A percentile compares a stretch with the other conserved stretches of the same genome.
Evolutionary conservation across 2,329 filamentous ascomycete genomes (phyloP).

Genomic region (Fonsecaea erecta): DNA sequence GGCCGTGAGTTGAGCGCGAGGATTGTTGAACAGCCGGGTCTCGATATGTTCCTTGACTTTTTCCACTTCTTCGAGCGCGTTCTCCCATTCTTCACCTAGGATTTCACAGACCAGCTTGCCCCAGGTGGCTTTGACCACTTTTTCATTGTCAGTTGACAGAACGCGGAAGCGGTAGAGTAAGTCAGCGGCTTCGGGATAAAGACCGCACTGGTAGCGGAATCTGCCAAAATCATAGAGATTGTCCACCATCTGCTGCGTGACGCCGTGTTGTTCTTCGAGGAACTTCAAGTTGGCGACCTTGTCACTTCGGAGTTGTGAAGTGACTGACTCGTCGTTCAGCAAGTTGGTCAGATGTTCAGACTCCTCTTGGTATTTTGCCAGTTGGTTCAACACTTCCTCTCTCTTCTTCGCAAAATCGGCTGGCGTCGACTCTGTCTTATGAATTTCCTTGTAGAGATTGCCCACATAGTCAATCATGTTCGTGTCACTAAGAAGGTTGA

Average conservation of each 20-base stretch:
- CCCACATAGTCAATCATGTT: conserved; percentile 99
- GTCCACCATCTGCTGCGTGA: conserved; percentile 94
- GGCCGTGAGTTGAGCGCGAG: conserved; percentile 91
- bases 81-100: conserved; percentile 92
- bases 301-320: conserved; percentile 88
- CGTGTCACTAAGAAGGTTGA: conserved; percentile 91
- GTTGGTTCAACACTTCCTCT: conserved; percentile 80
- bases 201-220: conserved; percentile 97
- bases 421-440: conserved; percentile 76
- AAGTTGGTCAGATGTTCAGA: conserved; percentile 87
- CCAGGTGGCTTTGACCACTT: conserved; percentile 94
- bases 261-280: conserved; percentile 92
- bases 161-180: conserved; percentile 97
- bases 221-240: conserved; percentile 93
- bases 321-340: conserved; percentile 84
- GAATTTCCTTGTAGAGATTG: conserved; percentile 85
- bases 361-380: conserved; percentile 83
- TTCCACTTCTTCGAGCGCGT: conserved; percentile 84
- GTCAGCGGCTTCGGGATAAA: conserved; percentile 87
- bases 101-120: conserved; percentile 97
- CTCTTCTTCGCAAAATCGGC: conserved; percentile 87
- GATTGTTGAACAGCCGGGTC: conserved; percentile 93
- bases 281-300: conserved; percentile 99
- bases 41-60: conserved; percentile 94
- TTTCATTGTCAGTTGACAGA: conserved; percentile 97